A percentile compares a stretch with the other conserved stretches of the same genome.
These are phyloP conservation scores for Antitrichia curtipendula DNA, from an alignment of 225 moss, liverwort and hornwort genomes.

Conservation along the genomic window DNA sequence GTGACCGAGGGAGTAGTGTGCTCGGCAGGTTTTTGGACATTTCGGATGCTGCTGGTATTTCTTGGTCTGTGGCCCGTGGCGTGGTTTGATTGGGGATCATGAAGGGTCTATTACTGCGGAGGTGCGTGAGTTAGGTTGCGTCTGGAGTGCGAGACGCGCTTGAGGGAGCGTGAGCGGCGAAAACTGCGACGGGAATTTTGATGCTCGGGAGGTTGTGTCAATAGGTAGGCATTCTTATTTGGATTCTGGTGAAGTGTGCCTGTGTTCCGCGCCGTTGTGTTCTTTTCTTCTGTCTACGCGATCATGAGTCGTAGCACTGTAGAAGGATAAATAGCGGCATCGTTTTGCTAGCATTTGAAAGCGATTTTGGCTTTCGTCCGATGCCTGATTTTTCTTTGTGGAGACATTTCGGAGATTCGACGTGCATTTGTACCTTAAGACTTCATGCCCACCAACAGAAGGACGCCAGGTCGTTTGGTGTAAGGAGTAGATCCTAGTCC, in stretches of 20 bases:
- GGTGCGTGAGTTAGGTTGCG: neutral
- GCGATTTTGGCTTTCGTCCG: neutral
- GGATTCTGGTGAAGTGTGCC: neutral
- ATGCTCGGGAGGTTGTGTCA: neutral
- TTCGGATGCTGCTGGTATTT: neutral
- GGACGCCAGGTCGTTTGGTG: neutral
- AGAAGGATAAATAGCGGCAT: neutral
- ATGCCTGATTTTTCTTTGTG: neutral
- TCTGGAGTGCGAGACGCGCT: neutral
- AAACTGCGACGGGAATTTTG: neutral
- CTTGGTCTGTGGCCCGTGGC: neutral
- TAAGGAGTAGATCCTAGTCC: neutral
- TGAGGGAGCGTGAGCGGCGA: neutral
- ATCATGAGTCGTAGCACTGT: neutral
- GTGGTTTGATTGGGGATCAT: neutral
- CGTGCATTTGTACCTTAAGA: neutral
- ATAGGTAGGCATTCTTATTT: neutral
- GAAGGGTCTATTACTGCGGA: neutral
- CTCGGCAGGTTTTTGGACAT: conserved; percentile 2
- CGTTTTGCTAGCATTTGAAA: neutral
- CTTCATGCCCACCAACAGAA: neutral
- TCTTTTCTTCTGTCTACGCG: neutral
- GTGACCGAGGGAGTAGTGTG: neutral
- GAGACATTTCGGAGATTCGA: neutral
- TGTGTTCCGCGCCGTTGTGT: neutral